These are phyloP conservation scores for Colletotrichum sp. DNA, from an alignment of 2,329 filamentous ascomycete species.

Conservation along the genomic window DNA sequence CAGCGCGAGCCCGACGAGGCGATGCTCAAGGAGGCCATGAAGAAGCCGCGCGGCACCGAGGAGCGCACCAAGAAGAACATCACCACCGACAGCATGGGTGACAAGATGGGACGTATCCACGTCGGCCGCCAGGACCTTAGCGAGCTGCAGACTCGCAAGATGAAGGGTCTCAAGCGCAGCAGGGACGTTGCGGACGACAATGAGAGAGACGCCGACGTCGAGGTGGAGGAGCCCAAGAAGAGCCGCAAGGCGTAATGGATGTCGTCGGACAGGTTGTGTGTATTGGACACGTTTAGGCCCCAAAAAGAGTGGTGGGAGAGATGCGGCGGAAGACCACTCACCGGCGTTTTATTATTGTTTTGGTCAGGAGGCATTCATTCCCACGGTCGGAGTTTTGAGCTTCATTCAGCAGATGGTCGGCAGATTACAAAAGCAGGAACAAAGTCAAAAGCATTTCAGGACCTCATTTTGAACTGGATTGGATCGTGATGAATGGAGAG, in stretches of 20 bases:
- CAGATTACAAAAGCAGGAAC: constrained; percentile 23
- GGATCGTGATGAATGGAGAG: neutral
- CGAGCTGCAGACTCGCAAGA: constrained; percentile 93
- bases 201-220: constrained; percentile 51
- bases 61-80: constrained; percentile 96
- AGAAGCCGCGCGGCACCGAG: constrained; percentile 77
- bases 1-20: constrained; percentile 78
- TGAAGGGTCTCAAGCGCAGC: constrained; percentile 95
- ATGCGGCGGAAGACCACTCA: constrained; percentile 14
- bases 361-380: constrained; percentile 18
- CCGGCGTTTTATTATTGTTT: constrained; percentile 15
- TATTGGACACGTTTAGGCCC: neutral
- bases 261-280: neutral
- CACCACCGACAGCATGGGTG: constrained; percentile 86
- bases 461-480: neutral
- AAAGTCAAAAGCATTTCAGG: constrained; percentile 16
- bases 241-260: constrained; percentile 15
- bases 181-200: constrained; percentile 65
- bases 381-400: constrained; percentile 22
- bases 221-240: constrained; percentile 31
- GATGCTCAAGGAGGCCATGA: constrained; percentile 88
- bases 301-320: constrained; percentile 1
- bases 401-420: constrained; percentile 23
- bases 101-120: constrained; percentile 95
- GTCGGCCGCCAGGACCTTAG: constrained; percentile 87